Evolutionary conservation across 208 protist species (phyloP), one percentile per base, ranked within the genome.

Genomic region (Wallacemonas collosoma): DNA sequence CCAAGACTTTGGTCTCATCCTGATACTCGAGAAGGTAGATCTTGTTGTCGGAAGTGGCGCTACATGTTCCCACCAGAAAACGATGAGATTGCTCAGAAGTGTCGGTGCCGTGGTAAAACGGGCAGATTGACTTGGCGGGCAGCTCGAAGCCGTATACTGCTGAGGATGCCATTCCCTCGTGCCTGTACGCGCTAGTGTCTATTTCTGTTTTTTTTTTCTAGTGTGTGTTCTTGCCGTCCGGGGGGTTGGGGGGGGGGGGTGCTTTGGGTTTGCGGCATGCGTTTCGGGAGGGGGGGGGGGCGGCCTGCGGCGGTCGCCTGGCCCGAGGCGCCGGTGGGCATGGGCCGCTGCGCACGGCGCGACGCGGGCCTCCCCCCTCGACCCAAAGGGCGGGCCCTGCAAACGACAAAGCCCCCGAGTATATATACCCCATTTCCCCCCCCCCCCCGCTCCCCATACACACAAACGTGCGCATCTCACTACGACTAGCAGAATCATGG

Each of bases 21-120:
- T 90, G 77, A 66, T 87, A 94, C 48, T 94, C 88, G 2, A 96
- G 76, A 6, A 93, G 61, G 53, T 89, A 77, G 17, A 94, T 91
- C 68, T 92, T 93, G 68, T 94, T 96, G 39, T 84, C 83, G 0
- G 69, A 73, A 1, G 75, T 69, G 38, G 77, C 62, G 63, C 69
- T 86, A 2, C 77, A 73, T 8, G 91, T 93, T 3, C 87, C 87
- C 6, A 93, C 88, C 50, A 96, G 61, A 77, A 96, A 94, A 5
- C 73, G 68, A 65, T 93, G 88, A 39, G 56, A 79, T 5, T 85
- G 82, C 63, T 81, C 72, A 3, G 58, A 68, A 14, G 54, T 73
- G 45, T 81, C 78, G 8, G 75, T 79, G 1, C 73, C 36, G 54
- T 93, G 86, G 50, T 89, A 91, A 41, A 93, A 76, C 1, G 91